Evolutionary conservation across 805 yeast species (phyloP), one percentile per base, ranked within the genome.

Genomic region (Yarrowia sp.): DNA sequence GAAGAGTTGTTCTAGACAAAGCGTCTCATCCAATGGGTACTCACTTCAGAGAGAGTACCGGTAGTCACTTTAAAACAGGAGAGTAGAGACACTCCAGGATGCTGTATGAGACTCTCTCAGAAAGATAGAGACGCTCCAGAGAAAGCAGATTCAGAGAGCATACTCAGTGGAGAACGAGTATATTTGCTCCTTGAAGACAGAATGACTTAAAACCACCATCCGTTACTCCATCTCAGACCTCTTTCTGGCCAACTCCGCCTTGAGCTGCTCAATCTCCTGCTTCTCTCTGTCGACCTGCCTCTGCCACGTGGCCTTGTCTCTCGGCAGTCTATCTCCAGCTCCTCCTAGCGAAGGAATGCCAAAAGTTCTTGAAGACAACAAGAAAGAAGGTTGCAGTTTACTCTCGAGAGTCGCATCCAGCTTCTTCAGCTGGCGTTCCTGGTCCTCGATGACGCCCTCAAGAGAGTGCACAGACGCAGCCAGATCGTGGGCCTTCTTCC

Each of bases 401-500:
- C 29, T 59, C 38, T 66, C 66, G 4, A 64, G 14, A 2, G 63
- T 42, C 7, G 44, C 32, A 24, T 68, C 62, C 36, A 65, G 49
- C n/a, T 56, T 42, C 13, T 61, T 42, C 58, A 80, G 70, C 62
- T 81, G 74, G 32, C 71, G 71, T 61, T 75, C 72, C 67, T 81
- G 86, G 21, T 74, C 73, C 27, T 77, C 78, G 9, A 80, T 72
- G 6, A 77, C 71, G 4, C 72, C 72, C 62, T 80, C 81, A 47
- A 80, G 75, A n/a, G 74, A 71, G 31, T 72, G 66, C 5, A 81
- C 74, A 41, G 80, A 81, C 8, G 73, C 72, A 1, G 70, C 68
- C 8, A 82, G 65, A 46, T 47, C 63, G 31, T 62, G 71, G 70
- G 72, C 80, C 65, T 72, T 78, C 66, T 46, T 62, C 51, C 75